Evolutionary conservation across 2,329 filamentous ascomycete genomes (phyloP), one percentile per base, ranked within the genome.

Genomic region (Colletotrichum somersetense): DNA sequence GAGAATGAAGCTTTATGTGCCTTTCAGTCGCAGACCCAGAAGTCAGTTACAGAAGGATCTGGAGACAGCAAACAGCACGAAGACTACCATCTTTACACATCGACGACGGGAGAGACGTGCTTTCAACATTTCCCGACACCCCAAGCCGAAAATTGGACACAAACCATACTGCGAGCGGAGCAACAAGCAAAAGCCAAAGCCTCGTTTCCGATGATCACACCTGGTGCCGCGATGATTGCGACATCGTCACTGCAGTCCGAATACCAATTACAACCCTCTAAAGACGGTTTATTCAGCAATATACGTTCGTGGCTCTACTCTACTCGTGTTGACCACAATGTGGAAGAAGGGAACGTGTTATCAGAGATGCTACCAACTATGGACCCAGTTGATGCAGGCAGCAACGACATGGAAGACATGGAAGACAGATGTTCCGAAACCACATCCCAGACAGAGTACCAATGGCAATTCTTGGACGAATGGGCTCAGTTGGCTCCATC

Each of bases 381-480:
- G 12, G 10, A 16, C 7, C 3, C 26, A 20, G 8, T 55, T 6
- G 16, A 33, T 35, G 18, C 20, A 14, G 52, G 8, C 7, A 30
- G 16, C 16, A 23, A 26, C 55, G 12, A 26, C 14, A 26, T 42
- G 33, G 14, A 58, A 26, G 55, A 58, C 6, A 18, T 33, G 11
- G 38, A 58, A n/a, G 55, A 26, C 20, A 42, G 6, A 42, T 8
- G 20, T 58, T 58, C 55, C 11, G 33, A 58, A 42, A 38, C n/a
- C 11, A n/a, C 35, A 2, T 35, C 33, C 1, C 14, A 40, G 33
- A 58, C 33, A 20, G 35, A 58, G 55, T 5, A 14, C n/a, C 55
- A 42, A 11, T 58, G 55, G 55, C 55, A 40, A 12, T 58, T 12
- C 35, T 58, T 58, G 18, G 55, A 58, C 12, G 55, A 42, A 40